Evolutionary conservation across 2,329 filamentous ascomycete genomes (phyloP).

Genomic region (Aureobasidium subglaciale): DNA sequence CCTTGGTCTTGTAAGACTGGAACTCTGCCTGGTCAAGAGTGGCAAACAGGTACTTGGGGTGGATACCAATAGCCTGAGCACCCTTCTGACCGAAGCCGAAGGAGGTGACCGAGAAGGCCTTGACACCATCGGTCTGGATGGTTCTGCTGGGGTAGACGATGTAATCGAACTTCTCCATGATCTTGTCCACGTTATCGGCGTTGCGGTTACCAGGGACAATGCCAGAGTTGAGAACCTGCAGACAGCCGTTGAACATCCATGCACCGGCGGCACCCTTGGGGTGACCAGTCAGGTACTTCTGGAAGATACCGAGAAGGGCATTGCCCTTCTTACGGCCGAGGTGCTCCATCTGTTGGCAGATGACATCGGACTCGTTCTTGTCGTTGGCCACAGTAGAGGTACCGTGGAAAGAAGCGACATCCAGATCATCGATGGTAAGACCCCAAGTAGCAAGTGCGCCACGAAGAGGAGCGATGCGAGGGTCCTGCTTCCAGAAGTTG

Average conservation of each 20-base stretch:
- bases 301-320: conserved; percentile 92
- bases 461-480: conserved; percentile 87
- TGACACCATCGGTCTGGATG: conserved; percentile 96
- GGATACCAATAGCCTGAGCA: conserved; percentile 91
- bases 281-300: conserved; percentile 97
- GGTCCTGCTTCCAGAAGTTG: conserved; percentile 97
- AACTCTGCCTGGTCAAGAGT: conserved; percentile 85
- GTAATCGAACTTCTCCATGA: conserved; percentile 97
- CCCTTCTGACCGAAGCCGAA: conserved; percentile 99
- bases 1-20: conserved; percentile 75
- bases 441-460: conserved; percentile 97
- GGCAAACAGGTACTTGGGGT: conserved; percentile 92
- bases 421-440: conserved; percentile 91
- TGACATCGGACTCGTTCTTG: conserved; percentile 98
- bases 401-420: conserved; percentile 95
- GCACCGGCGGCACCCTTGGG: conserved; percentile 98
- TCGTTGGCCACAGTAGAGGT: conserved; percentile 98
- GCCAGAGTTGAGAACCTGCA: conserved; percentile 91
- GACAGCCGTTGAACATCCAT: conserved; percentile 98
- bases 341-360: conserved; percentile 92
- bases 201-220: conserved; percentile 96
- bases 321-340: conserved; percentile 96
- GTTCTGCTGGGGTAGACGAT: conserved; percentile 93
- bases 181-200: conserved; percentile 90
- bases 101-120: conserved; percentile 97